phyloP scores from a whole-genome alignment of 805 yeast genomes.

The Metschnikowia baotianmanensis region DNA sequence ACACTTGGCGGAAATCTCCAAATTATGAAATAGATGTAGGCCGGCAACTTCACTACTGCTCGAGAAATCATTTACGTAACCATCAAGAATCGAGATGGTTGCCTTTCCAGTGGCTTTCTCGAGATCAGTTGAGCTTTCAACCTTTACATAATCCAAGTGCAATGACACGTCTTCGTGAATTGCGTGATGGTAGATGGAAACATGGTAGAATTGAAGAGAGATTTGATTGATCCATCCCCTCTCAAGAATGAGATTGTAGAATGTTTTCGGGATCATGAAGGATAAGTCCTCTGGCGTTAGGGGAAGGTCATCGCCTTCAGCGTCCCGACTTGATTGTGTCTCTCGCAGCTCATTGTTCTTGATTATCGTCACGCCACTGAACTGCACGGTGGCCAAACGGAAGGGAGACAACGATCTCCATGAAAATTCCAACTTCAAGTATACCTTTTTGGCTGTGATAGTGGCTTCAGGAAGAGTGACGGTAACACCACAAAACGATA shows the following conservation, averaged over 20 bases:
- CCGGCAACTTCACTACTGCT: constrained; percentile 2
- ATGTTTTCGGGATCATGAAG: constrained; percentile 5
- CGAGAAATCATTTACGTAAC: constrained; percentile 10
- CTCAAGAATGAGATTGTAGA: constrained; percentile 6
- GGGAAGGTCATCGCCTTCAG: neutral
- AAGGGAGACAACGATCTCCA: constrained; percentile 14
- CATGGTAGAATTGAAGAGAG: constrained; percentile 14
- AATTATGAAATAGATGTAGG: constrained; percentile 14
- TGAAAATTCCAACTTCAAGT: constrained; percentile 10
- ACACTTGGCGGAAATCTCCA: constrained; percentile 13
- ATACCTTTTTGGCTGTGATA: constrained; percentile 7
- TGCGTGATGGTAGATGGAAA: constrained; percentile 15
- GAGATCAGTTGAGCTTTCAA: constrained; percentile 11
- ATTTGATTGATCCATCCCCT: constrained; percentile 18
- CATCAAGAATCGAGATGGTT: constrained; percentile 13
- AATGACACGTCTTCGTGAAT: constrained; percentile 12
- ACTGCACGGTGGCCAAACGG: constrained; percentile 11
- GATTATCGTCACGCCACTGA: constrained; percentile 12
- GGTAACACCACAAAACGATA: constrained; percentile 13
- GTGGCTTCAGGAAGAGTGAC: constrained; percentile 9
- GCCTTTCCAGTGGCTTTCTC: constrained; percentile 4
- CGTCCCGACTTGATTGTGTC: neutral
- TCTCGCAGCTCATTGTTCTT: neutral
- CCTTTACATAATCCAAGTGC: constrained; percentile 16
- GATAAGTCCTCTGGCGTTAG: neutral